These are phyloP conservation scores for Colletotrichum sidae DNA, from an alignment of 2,329 filamentous ascomycete species.

Conservation along the genomic window DNA sequence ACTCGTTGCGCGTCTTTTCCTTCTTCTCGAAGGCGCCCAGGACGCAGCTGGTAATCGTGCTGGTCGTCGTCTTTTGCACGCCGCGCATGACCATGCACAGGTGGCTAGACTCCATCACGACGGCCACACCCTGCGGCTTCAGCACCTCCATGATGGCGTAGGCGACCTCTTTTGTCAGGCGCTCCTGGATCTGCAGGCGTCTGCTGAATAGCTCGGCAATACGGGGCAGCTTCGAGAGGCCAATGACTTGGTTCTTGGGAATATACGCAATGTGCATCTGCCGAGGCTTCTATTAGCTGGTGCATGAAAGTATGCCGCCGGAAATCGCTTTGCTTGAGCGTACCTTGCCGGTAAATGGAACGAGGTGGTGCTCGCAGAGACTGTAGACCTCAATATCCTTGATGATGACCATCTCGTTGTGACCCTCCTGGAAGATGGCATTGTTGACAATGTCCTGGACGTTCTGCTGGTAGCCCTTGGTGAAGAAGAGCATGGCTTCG, in stretches of 20 bases:
- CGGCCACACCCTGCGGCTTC: constrained; percentile 92
- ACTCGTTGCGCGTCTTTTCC: constrained; percentile 95
- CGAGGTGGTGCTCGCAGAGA: constrained; percentile 96
- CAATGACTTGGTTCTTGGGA: constrained; percentile 89
- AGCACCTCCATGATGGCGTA: constrained; percentile 93
- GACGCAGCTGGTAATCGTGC: constrained; percentile 96
- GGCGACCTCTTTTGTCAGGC: constrained; percentile 95
- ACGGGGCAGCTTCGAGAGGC: constrained; percentile 93
- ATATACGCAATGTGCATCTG: constrained; percentile 99
- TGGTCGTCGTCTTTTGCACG: constrained; percentile 90
- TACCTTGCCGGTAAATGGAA: constrained; percentile 96
- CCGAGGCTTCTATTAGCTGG: constrained; percentile 3
- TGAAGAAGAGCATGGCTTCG: constrained; percentile 95
- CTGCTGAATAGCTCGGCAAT: constrained; percentile 98
- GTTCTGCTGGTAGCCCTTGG: constrained; percentile 96
- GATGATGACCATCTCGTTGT: constrained; percentile 97
- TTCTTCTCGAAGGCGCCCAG: constrained; percentile 94
- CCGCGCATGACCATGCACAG: constrained; percentile 99
- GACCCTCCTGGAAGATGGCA: constrained; percentile 95
- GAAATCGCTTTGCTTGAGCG: constrained; percentile 23
- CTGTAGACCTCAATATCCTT: constrained; percentile 97
- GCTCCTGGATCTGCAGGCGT: constrained; percentile 94
- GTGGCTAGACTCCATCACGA: constrained; percentile 97
- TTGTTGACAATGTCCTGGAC: constrained; percentile 90
- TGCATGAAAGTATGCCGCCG: neutral